Evolutionary conservation across 768 basidiomycete species (phyloP), one percentile per base, ranked within the genome.

Genomic region (Suillus brevipes): DNA sequence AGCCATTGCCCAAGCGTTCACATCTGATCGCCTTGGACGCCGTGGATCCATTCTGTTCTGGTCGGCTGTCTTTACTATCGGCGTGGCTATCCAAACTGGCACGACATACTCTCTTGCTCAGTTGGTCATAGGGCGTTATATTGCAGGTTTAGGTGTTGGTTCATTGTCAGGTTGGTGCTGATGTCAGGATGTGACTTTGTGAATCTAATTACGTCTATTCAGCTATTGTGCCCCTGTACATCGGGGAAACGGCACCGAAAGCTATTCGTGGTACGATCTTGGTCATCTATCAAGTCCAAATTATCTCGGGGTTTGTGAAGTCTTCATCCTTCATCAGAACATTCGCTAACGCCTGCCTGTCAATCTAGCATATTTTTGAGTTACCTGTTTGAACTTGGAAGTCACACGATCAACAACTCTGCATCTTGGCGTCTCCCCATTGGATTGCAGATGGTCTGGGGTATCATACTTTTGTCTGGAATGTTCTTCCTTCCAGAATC

Each of bases 401-500:
- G 87, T 0, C 88, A 91, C 69, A 67, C 65, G 14, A 74, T 91
- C 65, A 66, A 72, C 2, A 82, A 78, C 64, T 84, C 88, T 9
- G 89, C 87, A 0, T 90, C 89, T 1, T 94, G 91, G 90, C 81
- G 87, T 28, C 80, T 89, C 25, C 89, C 88, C 7, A 84, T 93
- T n/a, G 90, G 90, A 13, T 77, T 92, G 7, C 91, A 93, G 70
- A 78, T 92, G 69, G 70, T 86, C 18, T 89, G 89, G 86, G 91
- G 90, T 43, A 68, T 88, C 4, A 81, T 88, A 55, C 77, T 92
- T 31, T 81, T 90, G 28, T 85, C 85, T 23, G 88, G 90, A 16
- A 85, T 91, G 58, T 84, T 91, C 74, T 89, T 89, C 82, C 78
- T 92, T 1, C 90, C 91, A 2, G 91, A 92, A 71, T 91, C 89